Percentiles rank a stretch among this genome's conserved stretches.
Conservation (phyloP, 2,329 filamentous ascomycete species). For the Penicillium sp. region DNA sequence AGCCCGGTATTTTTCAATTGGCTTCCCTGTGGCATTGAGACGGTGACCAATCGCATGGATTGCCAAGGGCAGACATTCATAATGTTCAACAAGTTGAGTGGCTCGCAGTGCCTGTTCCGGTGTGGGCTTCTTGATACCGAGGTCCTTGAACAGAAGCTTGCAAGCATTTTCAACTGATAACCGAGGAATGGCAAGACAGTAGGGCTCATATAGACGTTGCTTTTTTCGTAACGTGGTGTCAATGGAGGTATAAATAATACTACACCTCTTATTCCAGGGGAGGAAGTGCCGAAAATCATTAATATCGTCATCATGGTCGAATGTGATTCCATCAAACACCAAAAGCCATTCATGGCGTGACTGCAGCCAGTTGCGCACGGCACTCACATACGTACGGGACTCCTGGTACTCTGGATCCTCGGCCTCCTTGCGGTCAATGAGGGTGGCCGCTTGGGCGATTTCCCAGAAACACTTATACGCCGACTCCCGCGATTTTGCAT, state of each 20-base stretch:
- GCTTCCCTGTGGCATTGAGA: constrained; percentile 56
- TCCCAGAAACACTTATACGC: constrained; percentile 60
- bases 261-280: constrained; percentile 58
- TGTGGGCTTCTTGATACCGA: constrained; percentile 54
- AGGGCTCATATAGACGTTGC: constrained; percentile 55
- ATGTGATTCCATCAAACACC: constrained; percentile 61
- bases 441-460: constrained; percentile 54
- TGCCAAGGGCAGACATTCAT: constrained; percentile 61
- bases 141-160: constrained; percentile 56
- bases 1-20: constrained; percentile 55
- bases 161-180: constrained; percentile 55
- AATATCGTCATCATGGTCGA: constrained; percentile 51
- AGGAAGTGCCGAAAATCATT: constrained; percentile 53
- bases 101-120: constrained; percentile 53
- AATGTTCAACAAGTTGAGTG: constrained; percentile 56
- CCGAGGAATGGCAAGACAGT: constrained; percentile 52
- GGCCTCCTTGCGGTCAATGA: constrained; percentile 42
- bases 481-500: constrained; percentile 55
- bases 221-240: constrained; percentile 53
- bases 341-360: constrained; percentile 59
- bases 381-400: constrained; percentile 48
- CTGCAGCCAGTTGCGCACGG: constrained; percentile 59
- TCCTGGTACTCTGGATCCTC: constrained; percentile 36
- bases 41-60: constrained; percentile 61
- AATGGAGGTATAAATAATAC: constrained; percentile 63